phyloP scores from a whole-genome alignment of 2,329 filamentous ascomycete genomes.

The Cucurbitaria berberidis region DNA sequence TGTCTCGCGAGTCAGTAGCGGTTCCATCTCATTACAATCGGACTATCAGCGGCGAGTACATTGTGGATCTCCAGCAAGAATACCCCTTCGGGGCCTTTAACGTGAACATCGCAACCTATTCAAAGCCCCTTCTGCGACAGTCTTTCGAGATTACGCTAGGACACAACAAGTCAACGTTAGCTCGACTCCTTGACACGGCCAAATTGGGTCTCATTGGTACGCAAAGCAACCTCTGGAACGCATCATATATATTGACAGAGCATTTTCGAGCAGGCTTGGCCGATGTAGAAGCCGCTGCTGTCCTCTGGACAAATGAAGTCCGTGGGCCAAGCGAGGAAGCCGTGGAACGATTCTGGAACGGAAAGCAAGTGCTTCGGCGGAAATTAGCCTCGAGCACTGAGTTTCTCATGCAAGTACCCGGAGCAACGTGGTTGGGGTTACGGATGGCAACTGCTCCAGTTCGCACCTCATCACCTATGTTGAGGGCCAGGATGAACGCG shows the following conservation, averaged over 20 bases:
- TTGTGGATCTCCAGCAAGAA: conserved; percentile 57
- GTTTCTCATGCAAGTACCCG: conserved; percentile 24
- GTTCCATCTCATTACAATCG: conserved; percentile 55
- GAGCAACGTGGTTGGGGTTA: conserved; percentile 29
- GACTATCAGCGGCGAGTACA: conserved; percentile 61
- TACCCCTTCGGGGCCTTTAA: conserved; percentile 58
- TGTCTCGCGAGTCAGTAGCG: conserved; percentile 53
- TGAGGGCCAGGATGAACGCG: conserved; percentile 40
- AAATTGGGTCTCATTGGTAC: conserved; percentile 25
- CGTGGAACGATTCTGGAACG: conserved; percentile 1
- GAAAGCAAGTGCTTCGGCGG: conserved; percentile 18
- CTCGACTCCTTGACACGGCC: conserved; percentile 26
- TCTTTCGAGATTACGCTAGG: conserved; percentile 43
- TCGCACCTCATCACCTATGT: conserved; percentile 33
- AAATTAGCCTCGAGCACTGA: conserved; percentile 6
- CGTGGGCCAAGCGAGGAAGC: conserved; percentile 3
- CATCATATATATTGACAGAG: conserved; percentile 25
- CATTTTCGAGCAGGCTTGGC: conserved; percentile 14
- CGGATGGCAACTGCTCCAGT: conserved; percentile 34
- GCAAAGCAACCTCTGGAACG: conserved; percentile 25
- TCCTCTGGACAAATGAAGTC: background rate
- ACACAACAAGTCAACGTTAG: conserved; percentile 38
- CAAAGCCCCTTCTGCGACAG: conserved; percentile 46
- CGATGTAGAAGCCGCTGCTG: conserved; percentile 10
- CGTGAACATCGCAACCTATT: conserved; percentile 52